Evolutionary conservation across 1,284 basidiomycete genomes (phyloP).

Genomic region (Bjerkandera adusta): DNA sequence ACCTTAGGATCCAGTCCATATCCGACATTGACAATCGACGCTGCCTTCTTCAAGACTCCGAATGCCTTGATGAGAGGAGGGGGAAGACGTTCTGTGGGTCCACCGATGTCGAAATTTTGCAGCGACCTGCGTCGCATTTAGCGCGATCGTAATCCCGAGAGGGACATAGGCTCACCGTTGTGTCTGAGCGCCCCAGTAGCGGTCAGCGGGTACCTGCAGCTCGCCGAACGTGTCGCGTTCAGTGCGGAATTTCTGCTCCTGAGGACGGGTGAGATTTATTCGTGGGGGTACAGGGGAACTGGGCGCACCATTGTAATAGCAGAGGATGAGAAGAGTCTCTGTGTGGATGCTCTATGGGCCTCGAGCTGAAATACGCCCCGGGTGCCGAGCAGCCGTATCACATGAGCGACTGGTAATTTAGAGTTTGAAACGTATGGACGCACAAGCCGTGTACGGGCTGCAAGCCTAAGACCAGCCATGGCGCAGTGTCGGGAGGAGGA

Average conservation of each 20-base stretch:
- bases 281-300: not conserved
- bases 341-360: constrained; percentile 23
- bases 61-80: constrained; percentile 96
- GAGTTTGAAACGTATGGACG: constrained; percentile 18
- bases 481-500: constrained; percentile 8
- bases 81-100: constrained; percentile 89
- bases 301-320: constrained; percentile 43
- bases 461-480: constrained; percentile 30
- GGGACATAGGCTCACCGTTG: constrained; percentile 62
- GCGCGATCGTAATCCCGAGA: not conserved
- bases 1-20: constrained; percentile 93
- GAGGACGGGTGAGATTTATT: constrained; percentile 19
- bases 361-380: constrained; percentile 23
- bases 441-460: constrained; percentile 29
- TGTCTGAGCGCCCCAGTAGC: constrained; percentile 99
- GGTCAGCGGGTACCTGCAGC: constrained; percentile 89
- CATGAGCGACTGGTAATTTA: constrained; percentile 32
- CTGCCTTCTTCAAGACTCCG: constrained; percentile 97
- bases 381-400: constrained; percentile 29
- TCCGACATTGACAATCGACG: constrained; percentile 85
- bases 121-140: constrained; percentile 59
- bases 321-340: constrained; percentile 37
- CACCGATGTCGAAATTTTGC: constrained; percentile 99
- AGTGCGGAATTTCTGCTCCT: constrained; percentile 53
- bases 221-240: constrained; percentile 92